Evolutionary conservation across 1,284 basidiomycete species (phyloP).

Genomic region (Ganoderma leucocontextum): DNA sequence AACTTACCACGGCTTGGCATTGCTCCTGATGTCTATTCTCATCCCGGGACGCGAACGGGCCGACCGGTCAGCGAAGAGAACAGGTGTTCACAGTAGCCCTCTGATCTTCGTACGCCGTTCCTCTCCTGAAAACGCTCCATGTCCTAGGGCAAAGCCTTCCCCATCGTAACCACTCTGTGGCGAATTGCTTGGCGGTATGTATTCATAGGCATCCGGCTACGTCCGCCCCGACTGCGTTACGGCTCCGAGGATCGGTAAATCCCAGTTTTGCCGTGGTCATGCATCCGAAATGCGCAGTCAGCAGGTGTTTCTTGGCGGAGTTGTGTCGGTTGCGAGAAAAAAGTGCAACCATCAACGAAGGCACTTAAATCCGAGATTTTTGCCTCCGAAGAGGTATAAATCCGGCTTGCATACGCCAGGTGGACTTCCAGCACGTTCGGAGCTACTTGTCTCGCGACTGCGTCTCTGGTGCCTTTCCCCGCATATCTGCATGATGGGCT

Average conservation of each 20-base stretch:
- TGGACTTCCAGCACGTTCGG: neutral
- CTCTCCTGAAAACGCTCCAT: neutral
- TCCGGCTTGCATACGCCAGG: neutral
- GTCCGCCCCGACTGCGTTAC: constrained; percentile 8
- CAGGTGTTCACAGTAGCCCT: too few species aligned
- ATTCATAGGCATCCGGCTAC: constrained; percentile 13
- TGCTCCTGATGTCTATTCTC: neutral
- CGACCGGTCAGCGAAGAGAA: neutral
- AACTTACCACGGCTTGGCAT: neutral
- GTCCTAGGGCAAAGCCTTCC: neutral
- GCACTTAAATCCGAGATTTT: neutral
- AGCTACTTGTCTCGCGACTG: neutral
- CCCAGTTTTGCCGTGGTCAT: neutral
- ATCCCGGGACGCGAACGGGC: neutral
- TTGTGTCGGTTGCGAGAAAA: neutral
- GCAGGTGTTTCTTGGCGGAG: neutral
- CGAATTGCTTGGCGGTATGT: neutral
- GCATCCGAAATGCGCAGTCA: neutral
- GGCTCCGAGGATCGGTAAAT: constrained; percentile 20
- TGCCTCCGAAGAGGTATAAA: neutral
- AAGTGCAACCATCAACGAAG: neutral
- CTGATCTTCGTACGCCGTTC: neutral
- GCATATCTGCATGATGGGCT: constrained; percentile 17
- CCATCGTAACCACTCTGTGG: neutral
- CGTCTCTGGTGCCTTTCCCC: neutral